Base-by-base conservation (phyloP, 2,329 filamentous ascomycete species). In the Alternaria brassicae region DNA sequence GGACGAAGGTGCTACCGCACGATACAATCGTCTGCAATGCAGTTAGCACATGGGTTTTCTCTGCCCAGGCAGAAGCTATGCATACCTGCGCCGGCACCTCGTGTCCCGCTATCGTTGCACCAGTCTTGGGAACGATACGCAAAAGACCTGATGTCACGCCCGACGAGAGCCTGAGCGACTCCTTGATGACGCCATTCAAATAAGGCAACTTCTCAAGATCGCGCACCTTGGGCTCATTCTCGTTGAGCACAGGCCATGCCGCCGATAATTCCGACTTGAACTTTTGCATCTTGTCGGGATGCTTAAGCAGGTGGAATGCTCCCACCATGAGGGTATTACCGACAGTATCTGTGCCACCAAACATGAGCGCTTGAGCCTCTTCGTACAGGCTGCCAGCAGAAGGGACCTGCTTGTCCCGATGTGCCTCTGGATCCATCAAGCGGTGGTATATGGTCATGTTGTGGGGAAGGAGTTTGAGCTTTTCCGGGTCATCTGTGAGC, bases 301-400 rank as follows among this genome's bases (percentile, higher is more conserved):
- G 60, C 27, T 77, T 68, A 4, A 83, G 68, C 25, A 83, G 54
- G 49, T 82, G 71, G 57, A 76, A 82, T 1, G 73, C 73, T 0
- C 80, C 81, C 8, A 79, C 63, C 71, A 78, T 79, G 7, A 81
- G 61, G 1, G 80, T 74, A 39, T 78, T 79, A 0, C 76, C 81
- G 6, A 78, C 76, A 0, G 81, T 83, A 56, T 83, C 81, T 12
- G 75, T 75, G 13, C 81, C 82, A 7, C 76, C 82, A 61, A 83
- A 82, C 62, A 84, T 72, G 49, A 84, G 71, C 0, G 79, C 77
- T 63, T 80, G 77, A 1, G 77, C 77, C 70, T 84, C 82, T 17
- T 83, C 79, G 42, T 78, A 80, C 3, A 83, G 64, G 42, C 72
- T 77, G 2, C 62, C 70, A 6, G 70, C 51, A 3, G 66, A 70